A percentile compares a stretch with the other conserved stretches of the same genome.
Conservation (phyloP, 495 filamentous ascomycete genomes). For the Terfezia claveryi region DNA sequence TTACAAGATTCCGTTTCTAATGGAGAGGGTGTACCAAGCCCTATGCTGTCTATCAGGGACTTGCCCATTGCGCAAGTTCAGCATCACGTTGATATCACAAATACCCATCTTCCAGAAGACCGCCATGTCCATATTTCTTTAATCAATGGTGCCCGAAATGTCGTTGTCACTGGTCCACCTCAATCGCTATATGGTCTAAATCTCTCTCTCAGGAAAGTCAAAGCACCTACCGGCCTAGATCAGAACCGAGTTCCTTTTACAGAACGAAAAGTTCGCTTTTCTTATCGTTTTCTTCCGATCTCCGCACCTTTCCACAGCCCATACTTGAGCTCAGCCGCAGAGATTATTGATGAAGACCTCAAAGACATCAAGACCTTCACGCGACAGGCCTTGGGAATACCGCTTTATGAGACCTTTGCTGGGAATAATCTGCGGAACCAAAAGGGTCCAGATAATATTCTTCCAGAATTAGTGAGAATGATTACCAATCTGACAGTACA, state of each 20-base stretch:
- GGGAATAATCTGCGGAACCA: slow-evolving; percentile 57
- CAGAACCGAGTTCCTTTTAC: slow-evolving; percentile 89
- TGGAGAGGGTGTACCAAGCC: slow-evolving; percentile 81
- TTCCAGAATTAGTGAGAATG: slow-evolving; percentile 69
- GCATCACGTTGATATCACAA: slow-evolving; percentile 85
- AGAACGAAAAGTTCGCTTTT: slow-evolving; percentile 84
- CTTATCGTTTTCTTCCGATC: slow-evolving; percentile 92
- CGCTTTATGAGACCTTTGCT: slow-evolving; percentile 71
- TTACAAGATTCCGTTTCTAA: slow-evolving; percentile 88
- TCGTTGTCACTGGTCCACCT: slow-evolving; percentile 90
- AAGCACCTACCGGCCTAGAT: slow-evolving; percentile 86
- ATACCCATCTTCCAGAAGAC: slow-evolving; percentile 78
- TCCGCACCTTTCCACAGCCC: slow-evolving; percentile 95
- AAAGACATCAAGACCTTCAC: slow-evolving; percentile 53
- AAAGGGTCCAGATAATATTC: slow-evolving; percentile 39
- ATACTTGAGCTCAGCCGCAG: slow-evolving; percentile 59
- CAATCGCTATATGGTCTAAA: slow-evolving; percentile 93
- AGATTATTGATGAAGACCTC: slow-evolving; percentile 64
- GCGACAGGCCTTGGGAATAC: slow-evolving; percentile 40
- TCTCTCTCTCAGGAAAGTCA: slow-evolving; percentile 78
- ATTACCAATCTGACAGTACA: slow-evolving; percentile 80
- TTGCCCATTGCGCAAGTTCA: slow-evolving; percentile 66
- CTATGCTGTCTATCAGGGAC: slow-evolving; percentile 94
- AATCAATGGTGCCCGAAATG: slow-evolving; percentile 86
- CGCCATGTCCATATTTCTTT: slow-evolving; percentile 88